Evolutionary conservation across 768 basidiomycete species (phyloP), one percentile per base, ranked within the genome.

Genomic region (Leccinum subgranulosum): DNA sequence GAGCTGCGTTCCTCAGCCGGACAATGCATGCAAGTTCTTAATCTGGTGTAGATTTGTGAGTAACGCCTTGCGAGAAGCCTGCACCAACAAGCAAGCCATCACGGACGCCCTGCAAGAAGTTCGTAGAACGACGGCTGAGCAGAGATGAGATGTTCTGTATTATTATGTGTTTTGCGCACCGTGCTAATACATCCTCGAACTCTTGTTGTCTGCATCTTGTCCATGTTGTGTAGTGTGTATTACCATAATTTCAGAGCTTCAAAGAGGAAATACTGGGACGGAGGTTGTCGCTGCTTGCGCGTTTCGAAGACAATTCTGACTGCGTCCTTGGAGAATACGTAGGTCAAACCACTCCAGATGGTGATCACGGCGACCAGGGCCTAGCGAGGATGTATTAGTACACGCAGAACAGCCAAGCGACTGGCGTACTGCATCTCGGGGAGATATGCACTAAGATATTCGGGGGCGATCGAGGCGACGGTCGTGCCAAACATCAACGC

Each of bases 401-500:
- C 28, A 19, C 3, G 48, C 6, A 49, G n/a, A 27, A 39, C 43
- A 17, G n/a, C 12, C 34, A 36, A 48, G 36, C 11, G 31, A 48
- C 4, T 3, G 48, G 80, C 92, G 63, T 70, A 92, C 93, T 95
- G 92, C 55, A 95, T 76, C 11, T 81, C 84, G 49, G 79, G 79
- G 11, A 98, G 73, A 23, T 82, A 76, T 43, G 77, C 34, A 3
- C 74, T 66, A 5, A 92, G 70, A 28, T 88, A 83, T 6, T 75
- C 66, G 0, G 90, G 84, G 5, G 92, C 71, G 31, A 98, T 77
- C 1, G 95, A 94, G 49, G 85, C 85, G 56, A 96, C 77, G 0
- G 94, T 96, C 4, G 93, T 95, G 0, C 77, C 73, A 2, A 93
- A 95, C 91, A 99, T 97, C 17, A 99, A 77, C 7, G 89, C 73